Evolutionary conservation across 495 filamentous ascomycete genomes (phyloP).

Genomic region (Penicillium parvum): DNA sequence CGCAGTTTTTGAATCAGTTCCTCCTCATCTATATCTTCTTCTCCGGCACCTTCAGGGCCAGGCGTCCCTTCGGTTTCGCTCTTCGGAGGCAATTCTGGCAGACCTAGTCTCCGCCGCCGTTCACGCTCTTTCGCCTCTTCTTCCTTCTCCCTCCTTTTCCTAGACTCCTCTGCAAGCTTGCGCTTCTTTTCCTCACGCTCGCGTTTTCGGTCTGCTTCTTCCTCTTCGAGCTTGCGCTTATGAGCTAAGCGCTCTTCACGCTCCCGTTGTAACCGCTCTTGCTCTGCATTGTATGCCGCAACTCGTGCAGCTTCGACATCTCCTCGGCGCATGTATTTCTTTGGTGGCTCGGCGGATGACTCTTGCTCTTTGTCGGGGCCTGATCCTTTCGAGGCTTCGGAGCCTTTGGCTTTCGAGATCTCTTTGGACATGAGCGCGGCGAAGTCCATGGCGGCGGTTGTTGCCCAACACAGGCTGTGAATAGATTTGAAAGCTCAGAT

Average conservation of each 20-base stretch:
- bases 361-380: conserved; percentile 17
- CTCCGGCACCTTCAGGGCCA: conserved; percentile 36
- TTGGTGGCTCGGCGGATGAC: conserved; percentile 36
- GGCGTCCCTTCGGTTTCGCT: conserved; percentile 31
- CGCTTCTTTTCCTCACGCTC: conserved; percentile 75
- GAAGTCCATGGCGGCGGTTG: conserved; percentile 74
- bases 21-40: conserved; percentile 68
- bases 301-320: conserved; percentile 81
- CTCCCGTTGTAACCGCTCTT: conserved; percentile 61
- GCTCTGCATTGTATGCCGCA: conserved; percentile 75
- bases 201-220: conserved; percentile 62
- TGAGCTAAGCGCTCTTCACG: conserved; percentile 61
- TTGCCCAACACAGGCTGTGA: neutral
- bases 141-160: conserved; percentile 62
- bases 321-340: conserved; percentile 83
- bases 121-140: conserved; percentile 54
- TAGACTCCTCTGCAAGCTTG: conserved; percentile 75
- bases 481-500: too few species aligned
- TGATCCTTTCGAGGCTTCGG: conserved; percentile 27
- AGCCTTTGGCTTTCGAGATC: conserved; percentile 70
- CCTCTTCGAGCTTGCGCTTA: conserved; percentile 90
- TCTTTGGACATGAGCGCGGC: conserved; percentile 84
- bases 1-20: conserved; percentile 65
- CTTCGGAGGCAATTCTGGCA: conserved; percentile 64
- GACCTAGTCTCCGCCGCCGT: conserved; percentile 54